Evolutionary conservation across 148 eudicot genomes (phyloP).

Genomic region (Euryodendron excelsum): DNA sequence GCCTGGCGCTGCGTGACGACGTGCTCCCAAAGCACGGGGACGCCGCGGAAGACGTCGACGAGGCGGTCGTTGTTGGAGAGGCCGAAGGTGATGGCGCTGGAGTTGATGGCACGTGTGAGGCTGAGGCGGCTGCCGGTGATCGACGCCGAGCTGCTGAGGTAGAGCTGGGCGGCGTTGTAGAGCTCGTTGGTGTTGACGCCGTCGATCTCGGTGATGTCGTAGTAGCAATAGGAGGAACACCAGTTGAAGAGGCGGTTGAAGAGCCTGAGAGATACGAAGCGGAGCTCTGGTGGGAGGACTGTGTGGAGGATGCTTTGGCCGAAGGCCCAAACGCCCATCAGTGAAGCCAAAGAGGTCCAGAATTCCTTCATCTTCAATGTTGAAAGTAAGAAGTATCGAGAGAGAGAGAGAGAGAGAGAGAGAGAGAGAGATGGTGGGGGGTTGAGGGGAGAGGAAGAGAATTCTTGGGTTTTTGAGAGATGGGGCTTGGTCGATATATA

Average conservation of each 20-base stretch:
- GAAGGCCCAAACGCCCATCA: slow-evolving; percentile 87
- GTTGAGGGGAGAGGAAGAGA: background rate
- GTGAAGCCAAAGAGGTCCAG: slow-evolving; percentile 82
- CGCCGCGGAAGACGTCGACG: slow-evolving; percentile 46
- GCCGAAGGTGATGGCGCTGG: slow-evolving; percentile 66
- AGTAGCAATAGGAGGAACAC: slow-evolving; percentile 74
- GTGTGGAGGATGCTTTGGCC: slow-evolving; percentile 63
- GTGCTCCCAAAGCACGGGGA: slow-evolving; percentile 73
- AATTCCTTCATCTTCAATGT: slow-evolving; percentile 70
- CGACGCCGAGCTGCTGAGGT: slow-evolving; percentile 58
- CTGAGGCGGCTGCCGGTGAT: slow-evolving; percentile 49
- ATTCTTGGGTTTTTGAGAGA: background rate
- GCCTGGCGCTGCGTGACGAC: slow-evolving; percentile 59
- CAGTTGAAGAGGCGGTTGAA: slow-evolving; percentile 50
- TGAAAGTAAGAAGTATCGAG: too few relatives aligned
- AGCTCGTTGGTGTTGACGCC: slow-evolving; percentile 98
- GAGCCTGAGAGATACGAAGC: slow-evolving; percentile 45
- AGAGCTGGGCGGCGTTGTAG: slow-evolving; percentile 91
- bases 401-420: background rate
- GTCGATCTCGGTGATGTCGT: slow-evolving; percentile 91
- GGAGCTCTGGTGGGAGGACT: slow-evolving; percentile 78
- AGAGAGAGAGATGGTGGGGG: too few relatives aligned
- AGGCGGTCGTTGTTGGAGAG: slow-evolving; percentile 77
- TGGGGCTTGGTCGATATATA: slow-evolving; percentile 1
- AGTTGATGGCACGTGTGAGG: slow-evolving; percentile 72